Evolutionary conservation across 2,329 filamentous ascomycete genomes (phyloP).

Genomic region (Exophiala oligosperma): DNA sequence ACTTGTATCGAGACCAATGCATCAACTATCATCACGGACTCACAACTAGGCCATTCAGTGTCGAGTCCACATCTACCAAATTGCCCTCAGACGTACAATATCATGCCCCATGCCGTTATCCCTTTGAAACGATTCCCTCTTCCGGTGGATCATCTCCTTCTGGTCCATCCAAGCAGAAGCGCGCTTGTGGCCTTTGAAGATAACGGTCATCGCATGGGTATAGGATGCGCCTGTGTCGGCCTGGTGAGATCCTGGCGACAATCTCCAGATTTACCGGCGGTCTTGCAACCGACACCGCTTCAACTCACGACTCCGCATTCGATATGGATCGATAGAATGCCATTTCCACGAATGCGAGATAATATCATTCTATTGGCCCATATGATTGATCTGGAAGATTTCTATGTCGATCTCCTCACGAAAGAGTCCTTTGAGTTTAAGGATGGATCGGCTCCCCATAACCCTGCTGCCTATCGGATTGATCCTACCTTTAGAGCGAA

Average conservation of each 20-base stretch:
- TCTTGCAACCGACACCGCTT: constrained; percentile 36
- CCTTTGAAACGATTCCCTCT: background rate
- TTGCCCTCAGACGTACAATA: too few species aligned
- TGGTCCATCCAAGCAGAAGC: background rate
- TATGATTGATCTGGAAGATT: constrained; percentile 39
- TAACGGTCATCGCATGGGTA: background rate
- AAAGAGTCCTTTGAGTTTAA: constrained; percentile 36
- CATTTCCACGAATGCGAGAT: constrained; percentile 42
- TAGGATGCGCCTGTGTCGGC: background rate
- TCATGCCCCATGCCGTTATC: background rate
- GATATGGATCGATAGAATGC: constrained; percentile 42
- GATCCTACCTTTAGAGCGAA: constrained; percentile 36
- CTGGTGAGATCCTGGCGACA: background rate
- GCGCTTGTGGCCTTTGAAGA: background rate
- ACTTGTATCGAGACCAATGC: background rate
- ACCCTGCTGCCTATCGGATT: constrained; percentile 38
- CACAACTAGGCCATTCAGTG: background rate
- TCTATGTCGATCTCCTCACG: constrained; percentile 37
- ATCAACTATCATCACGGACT: background rate
- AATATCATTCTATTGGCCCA: constrained; percentile 34
- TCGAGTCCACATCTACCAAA: background rate
- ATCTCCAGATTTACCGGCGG: constrained; percentile 19
- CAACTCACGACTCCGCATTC: constrained; percentile 38
- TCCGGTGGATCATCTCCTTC: background rate
- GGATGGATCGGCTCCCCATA: constrained; percentile 33